phyloP scores from a whole-genome alignment of 495 filamentous ascomycete species.

The Xylaria grammica region DNA sequence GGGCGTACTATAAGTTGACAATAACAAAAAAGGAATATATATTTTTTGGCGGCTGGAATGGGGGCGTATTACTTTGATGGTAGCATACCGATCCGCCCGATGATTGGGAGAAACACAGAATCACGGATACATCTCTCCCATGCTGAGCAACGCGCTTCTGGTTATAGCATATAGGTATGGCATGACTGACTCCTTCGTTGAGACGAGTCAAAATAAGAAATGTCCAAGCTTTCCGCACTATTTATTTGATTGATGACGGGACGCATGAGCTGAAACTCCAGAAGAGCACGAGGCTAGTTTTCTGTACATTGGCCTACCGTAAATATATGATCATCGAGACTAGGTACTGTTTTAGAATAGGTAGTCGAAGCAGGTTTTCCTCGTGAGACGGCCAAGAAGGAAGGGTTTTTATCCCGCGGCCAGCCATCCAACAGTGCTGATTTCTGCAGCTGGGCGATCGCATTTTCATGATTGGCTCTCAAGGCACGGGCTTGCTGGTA shows the following conservation, averaged over 20 bases:
- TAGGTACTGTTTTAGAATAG: background rate
- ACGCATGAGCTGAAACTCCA: background rate
- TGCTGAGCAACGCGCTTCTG: too few species aligned
- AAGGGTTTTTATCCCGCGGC: conserved; percentile 16
- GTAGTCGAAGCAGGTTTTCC: background rate
- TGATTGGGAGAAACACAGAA: background rate
- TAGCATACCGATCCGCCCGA: background rate
- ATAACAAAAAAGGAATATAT: background rate
- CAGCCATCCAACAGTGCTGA: conserved; percentile 8
- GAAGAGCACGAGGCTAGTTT: background rate
- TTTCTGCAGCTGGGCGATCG: conserved; percentile 19
- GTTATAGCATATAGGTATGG: background rate
- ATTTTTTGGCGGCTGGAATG: conserved; percentile 4
- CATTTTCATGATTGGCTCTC: conserved; percentile 22
- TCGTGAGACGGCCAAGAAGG: background rate
- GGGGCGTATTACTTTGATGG: background rate
- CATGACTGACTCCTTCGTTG: background rate
- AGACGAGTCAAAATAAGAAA: background rate
- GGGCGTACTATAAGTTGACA: background rate
- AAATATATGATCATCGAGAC: background rate
- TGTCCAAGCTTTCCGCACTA: background rate
- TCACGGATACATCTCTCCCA: background rate
- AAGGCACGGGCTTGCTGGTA: conserved; percentile 1
- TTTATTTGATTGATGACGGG: background rate
- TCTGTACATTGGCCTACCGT: background rate